phyloP scores from a whole-genome alignment of 2,329 filamentous ascomycete genomes.

The Colletotrichum euphorbiae region DNA sequence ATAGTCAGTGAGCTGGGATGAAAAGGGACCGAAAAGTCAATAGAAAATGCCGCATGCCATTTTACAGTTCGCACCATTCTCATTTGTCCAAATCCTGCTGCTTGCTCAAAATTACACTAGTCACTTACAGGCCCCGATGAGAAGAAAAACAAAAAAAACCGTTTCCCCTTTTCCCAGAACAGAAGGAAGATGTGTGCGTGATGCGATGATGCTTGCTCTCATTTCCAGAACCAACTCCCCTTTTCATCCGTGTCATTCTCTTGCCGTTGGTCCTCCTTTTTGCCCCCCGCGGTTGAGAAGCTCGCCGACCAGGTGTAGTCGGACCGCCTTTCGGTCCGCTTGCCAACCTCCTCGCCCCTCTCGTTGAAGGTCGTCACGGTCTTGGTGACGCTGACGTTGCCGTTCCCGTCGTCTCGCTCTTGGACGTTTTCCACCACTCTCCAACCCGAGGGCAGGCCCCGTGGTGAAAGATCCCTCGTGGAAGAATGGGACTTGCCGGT shows the following conservation, averaged over 20 bases:
- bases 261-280: constrained; percentile 15
- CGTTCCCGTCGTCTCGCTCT: constrained; percentile 37
- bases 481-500: constrained; percentile 9
- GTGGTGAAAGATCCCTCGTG: constrained; percentile 24
- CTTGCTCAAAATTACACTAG: constrained; percentile 13
- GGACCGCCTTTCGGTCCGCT: constrained; percentile 35
- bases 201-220: constrained; percentile 3
- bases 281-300: constrained; percentile 20
- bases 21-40: neutral
- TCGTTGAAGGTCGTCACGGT: constrained; percentile 39
- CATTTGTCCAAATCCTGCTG: neutral
- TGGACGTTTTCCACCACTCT: constrained; percentile 34
- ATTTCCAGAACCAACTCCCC: constrained; percentile 39
- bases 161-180: neutral
- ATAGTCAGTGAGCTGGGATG: neutral
- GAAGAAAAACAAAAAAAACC: too few relatives aligned
- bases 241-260: constrained; percentile 23
- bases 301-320: constrained; percentile 37
- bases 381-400: constrained; percentile 35
- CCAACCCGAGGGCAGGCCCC: constrained; percentile 32
- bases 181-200: neutral
- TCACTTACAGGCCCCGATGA: constrained; percentile 13
- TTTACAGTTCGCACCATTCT: constrained; percentile 1
- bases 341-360: constrained; percentile 37
- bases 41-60: constrained; percentile 1